Percentiles rank a stretch among this genome's conserved stretches.
Evolutionary conservation across 2,329 filamentous ascomycete genomes (phyloP).

Genomic region (Trichoderma endophyticum): DNA sequence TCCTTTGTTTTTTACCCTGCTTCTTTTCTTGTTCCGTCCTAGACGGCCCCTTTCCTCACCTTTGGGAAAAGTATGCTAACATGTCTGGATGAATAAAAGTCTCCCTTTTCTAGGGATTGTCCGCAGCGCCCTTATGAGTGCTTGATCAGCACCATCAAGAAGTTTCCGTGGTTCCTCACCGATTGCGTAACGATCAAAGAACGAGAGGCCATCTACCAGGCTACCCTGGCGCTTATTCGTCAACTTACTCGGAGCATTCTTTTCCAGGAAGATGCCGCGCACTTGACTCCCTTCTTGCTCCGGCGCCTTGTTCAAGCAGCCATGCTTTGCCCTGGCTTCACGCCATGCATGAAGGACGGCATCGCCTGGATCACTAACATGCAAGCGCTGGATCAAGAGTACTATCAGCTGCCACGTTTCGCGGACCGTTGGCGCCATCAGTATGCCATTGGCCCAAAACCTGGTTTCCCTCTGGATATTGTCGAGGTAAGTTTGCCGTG

Average conservation of each 20-base stretch:
- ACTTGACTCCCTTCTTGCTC: conserved; percentile 52
- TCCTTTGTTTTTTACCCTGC: background rate
- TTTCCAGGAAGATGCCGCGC: conserved; percentile 37
- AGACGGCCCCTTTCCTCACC: background rate
- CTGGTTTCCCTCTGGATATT: conserved; percentile 48
- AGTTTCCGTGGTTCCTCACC: conserved; percentile 61
- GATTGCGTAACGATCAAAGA: conserved; percentile 56
- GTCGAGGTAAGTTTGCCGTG: conserved; percentile 46
- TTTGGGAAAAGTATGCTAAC: conserved; percentile 4
- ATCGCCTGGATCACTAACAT: conserved; percentile 45
- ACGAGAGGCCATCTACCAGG: conserved; percentile 50
- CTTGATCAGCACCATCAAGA: conserved; percentile 60
- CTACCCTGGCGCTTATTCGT: conserved; percentile 47
- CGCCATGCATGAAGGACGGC: conserved; percentile 58
- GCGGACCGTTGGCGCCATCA: conserved; percentile 51
- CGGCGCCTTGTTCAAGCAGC: conserved; percentile 51
- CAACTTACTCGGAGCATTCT: conserved; percentile 44
- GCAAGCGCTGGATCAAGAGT: conserved; percentile 15
- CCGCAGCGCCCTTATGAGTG: conserved; percentile 64
- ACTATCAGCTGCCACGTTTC: conserved; percentile 47
- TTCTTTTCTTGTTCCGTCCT: background rate
- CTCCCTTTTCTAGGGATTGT: conserved; percentile 57
- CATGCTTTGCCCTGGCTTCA: conserved; percentile 60
- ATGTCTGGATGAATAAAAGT: conserved; percentile 36
- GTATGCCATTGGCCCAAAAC: conserved; percentile 51